Conservation (phyloP, 2,329 filamentous ascomycete species). For the Aureobasidium melanogenum region DNA sequence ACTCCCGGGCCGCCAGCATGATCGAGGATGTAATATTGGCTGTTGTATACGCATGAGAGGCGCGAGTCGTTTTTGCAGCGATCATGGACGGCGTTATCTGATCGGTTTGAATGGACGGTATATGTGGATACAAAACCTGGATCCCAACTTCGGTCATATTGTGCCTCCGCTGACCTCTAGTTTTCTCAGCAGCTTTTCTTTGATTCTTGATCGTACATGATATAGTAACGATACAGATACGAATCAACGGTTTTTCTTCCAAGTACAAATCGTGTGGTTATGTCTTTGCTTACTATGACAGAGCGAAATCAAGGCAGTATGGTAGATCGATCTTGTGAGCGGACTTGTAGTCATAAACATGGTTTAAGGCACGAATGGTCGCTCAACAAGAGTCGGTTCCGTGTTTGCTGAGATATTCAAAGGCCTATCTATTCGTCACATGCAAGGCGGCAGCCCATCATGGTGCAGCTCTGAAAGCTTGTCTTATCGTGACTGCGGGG, state of each 20-base stretch:
- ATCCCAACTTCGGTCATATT: background rate
- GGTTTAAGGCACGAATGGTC: background rate
- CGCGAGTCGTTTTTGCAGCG: slow-evolving; percentile 10
- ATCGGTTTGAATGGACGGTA: slow-evolving; percentile 8
- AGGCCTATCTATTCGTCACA: slow-evolving; percentile 1
- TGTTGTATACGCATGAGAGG: slow-evolving; percentile 11
- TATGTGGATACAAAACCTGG: slow-evolving; percentile 8
- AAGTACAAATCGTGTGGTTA: background rate
- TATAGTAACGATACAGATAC: slow-evolving; percentile 10
- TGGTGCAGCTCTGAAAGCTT: slow-evolving; percentile 7
- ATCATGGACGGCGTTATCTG: slow-evolving; percentile 11
- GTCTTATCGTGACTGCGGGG: slow-evolving; percentile 6
- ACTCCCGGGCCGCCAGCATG: slow-evolving; percentile 19
- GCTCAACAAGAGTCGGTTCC: background rate
- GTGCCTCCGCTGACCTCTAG: slow-evolving; percentile 7
- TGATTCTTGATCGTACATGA: slow-evolving; percentile 10
- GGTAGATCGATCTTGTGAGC: background rate
- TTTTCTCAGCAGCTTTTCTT: slow-evolving; percentile 1
- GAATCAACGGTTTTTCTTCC: background rate
- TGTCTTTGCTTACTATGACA: background rate
- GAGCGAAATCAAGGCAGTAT: background rate
- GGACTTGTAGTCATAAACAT: background rate
- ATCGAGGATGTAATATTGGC: slow-evolving; percentile 8
- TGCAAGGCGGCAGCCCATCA: slow-evolving; percentile 8
- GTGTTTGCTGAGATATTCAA: background rate